Conservation (phyloP, 805 yeast genomes). For the Pichia membranifaciens region DNA sequence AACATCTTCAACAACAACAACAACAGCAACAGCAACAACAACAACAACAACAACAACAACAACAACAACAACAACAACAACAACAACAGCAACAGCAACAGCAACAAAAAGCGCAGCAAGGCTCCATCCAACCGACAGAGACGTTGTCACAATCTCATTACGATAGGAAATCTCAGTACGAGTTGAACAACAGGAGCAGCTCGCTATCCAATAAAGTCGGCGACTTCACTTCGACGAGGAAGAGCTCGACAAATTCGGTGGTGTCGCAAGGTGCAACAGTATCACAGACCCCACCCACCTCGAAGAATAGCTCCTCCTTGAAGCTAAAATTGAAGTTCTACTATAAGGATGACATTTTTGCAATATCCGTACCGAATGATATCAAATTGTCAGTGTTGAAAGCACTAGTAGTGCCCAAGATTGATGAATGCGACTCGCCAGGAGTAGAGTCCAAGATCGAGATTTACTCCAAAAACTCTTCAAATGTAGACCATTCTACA, state of each 20-base stretch:
- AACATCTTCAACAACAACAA: conserved; percentile 5
- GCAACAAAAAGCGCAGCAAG: no score
- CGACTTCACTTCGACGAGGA: conserved; percentile 17
- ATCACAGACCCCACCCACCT: not conserved
- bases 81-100: not conserved
- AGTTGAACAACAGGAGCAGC: conserved; percentile 20
- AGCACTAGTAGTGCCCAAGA: conserved; percentile 24
- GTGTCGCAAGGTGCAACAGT: not conserved
- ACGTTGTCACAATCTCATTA: conserved; percentile 43
- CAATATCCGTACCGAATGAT: conserved; percentile 36
- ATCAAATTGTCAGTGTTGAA: conserved; percentile 24
- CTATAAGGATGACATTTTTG: conserved; percentile 77
- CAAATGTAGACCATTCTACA: conserved; percentile 21
- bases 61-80: conserved; percentile 7
- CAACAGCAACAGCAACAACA: conserved; percentile 15
- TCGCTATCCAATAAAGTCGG: conserved; percentile 20
- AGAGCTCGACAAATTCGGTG: conserved; percentile 9
- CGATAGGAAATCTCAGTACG: conserved; percentile 49
- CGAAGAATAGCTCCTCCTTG: conserved; percentile 9
- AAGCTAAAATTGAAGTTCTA: conserved; percentile 68
- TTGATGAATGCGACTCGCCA: conserved; percentile 27
- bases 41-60: no score
- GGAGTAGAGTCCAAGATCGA: conserved; percentile 20
- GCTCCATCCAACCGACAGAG: conserved; percentile 31
- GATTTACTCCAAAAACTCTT: conserved; percentile 26